Conservation (phyloP, 1,284 basidiomycete species). For the Cutaneotrichosporon cyanovorans region DNA sequence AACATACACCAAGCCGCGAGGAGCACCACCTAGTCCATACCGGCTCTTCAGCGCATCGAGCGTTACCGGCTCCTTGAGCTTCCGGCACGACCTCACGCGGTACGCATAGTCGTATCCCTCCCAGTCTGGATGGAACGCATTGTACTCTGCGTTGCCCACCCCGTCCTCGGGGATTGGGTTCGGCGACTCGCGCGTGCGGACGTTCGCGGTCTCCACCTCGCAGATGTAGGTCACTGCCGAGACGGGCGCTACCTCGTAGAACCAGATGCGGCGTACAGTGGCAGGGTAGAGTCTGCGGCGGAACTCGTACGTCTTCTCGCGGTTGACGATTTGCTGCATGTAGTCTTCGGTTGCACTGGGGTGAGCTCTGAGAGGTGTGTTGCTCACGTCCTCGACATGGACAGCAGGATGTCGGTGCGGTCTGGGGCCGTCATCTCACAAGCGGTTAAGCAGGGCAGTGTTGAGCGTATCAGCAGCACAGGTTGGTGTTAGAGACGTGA, state of each 20-base stretch:
- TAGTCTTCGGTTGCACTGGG: conserved; percentile 16
- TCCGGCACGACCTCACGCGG: conserved; percentile 12
- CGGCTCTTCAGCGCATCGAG: conserved; percentile 8
- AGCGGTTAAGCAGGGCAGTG: too few species aligned
- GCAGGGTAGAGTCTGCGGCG: conserved; percentile 14
- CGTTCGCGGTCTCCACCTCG: conserved; percentile 7
- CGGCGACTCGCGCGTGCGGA: neutral
- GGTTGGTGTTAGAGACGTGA: too few species aligned
- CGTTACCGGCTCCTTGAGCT: conserved; percentile 6
- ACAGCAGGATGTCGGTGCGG: conserved; percentile 18
- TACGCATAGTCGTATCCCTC: conserved; percentile 22
- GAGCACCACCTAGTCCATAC: conserved; percentile 16
- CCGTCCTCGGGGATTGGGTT: conserved; percentile 5
- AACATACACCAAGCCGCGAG: conserved; percentile 22
- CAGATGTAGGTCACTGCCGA: conserved; percentile 20
- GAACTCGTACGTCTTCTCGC: conserved; percentile 19
- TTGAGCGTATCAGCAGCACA: too few species aligned
- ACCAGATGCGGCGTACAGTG: conserved; percentile 17
- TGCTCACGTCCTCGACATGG: conserved; percentile 14
- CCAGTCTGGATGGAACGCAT: conserved; percentile 11
- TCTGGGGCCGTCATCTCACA: too few species aligned
- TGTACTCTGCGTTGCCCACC: conserved; percentile 17
- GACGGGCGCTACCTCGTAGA: conserved; percentile 19
- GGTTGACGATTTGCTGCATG: conserved; percentile 17
- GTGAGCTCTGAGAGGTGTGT: neutral